Conservation (phyloP, 139 green algal species). For the Spirogloea muscicola region DNA sequence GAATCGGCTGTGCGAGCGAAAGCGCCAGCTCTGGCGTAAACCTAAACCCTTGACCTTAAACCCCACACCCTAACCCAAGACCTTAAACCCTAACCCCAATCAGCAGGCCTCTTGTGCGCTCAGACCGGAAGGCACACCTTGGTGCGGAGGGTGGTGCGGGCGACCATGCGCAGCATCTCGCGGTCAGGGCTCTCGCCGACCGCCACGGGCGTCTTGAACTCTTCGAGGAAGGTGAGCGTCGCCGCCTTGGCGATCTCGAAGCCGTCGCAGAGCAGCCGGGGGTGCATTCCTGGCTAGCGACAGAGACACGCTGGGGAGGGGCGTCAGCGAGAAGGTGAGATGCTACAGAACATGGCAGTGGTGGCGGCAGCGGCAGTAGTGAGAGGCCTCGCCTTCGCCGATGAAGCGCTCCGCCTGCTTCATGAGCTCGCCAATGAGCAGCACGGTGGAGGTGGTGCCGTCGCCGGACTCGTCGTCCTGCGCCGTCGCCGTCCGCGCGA, state of each 20-base stretch:
- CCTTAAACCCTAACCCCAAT: too few species aligned
- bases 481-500: constrained; percentile 91
- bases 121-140: too few species aligned
- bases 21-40: too few species aligned
- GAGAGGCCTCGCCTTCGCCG: constrained; percentile 70
- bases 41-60: too few species aligned
- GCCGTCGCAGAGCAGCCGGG: constrained; percentile 87
- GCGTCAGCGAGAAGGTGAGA: background rate
- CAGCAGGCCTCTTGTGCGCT: too few species aligned
- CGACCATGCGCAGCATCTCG: constrained; percentile 85
- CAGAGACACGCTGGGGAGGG: background rate
- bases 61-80: too few species aligned
- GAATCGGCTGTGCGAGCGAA: background rate
- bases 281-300: constrained; percentile 72
- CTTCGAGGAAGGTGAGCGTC: constrained; percentile 82
- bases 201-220: constrained; percentile 67
- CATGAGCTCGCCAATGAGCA: constrained; percentile 98
- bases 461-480: constrained; percentile 97
- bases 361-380: too few species aligned
- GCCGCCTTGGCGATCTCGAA: constrained; percentile 89
- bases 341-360: too few species aligned
- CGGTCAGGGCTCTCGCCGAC: constrained; percentile 52
- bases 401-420: constrained; percentile 94
- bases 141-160: constrained; percentile 84
- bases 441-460: constrained; percentile 91